Percentiles rank a stretch among this genome's conserved stretches.
Conservation (phyloP, 73 alveolate genomes). For the Uronychia setigera region DNA sequence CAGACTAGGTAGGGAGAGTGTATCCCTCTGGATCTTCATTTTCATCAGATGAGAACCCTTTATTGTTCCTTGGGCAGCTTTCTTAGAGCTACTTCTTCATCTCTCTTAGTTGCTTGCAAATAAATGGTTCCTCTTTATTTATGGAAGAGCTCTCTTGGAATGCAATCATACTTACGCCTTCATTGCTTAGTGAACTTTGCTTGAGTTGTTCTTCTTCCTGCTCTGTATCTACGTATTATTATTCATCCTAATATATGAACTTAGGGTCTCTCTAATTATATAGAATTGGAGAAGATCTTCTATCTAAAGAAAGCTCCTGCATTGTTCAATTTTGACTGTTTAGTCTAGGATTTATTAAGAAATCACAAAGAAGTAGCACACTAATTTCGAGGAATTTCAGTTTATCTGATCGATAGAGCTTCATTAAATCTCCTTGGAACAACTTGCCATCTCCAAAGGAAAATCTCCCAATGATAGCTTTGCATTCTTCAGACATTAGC, state of each 20-base stretch:
- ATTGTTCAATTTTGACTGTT: neutral
- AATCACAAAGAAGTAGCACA: neutral
- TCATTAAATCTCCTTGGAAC: neutral
- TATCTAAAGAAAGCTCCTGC: neutral
- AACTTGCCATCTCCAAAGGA: neutral
- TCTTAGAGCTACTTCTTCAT: neutral
- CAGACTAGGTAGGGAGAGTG: too few relatives aligned
- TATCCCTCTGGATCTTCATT: neutral
- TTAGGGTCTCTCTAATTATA: neutral
- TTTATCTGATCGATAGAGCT: neutral
- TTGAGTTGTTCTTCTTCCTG: neutral
- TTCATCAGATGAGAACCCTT: neutral
- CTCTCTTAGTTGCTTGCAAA: neutral
- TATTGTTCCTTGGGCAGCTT: neutral
- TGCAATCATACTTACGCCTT: neutral
- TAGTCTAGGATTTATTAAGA: neutral
- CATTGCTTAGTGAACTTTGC: too few relatives aligned
- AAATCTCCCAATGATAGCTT: neutral
- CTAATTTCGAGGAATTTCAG: neutral
- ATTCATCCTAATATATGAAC: neutral
- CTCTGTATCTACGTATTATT: neutral
- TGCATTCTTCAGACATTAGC: neutral
- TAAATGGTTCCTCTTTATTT: neutral
- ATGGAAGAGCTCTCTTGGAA: neutral
- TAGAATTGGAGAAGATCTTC: neutral